Conservation (phyloP, 306 rosid genomes). For the Malus domestica region DNA sequence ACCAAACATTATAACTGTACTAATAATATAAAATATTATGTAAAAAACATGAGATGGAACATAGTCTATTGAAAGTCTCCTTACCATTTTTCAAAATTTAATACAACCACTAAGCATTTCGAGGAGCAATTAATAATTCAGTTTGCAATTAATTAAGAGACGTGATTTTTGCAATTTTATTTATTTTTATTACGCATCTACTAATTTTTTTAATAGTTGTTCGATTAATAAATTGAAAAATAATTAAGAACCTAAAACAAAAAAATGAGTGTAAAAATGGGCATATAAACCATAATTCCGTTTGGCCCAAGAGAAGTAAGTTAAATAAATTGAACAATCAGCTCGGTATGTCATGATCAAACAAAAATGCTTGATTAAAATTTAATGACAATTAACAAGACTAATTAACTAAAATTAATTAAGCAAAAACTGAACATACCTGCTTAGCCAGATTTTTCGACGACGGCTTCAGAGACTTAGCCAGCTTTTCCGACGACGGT, state of each 20-base stretch:
- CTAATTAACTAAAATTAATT: neutral
- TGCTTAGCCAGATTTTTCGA: neutral
- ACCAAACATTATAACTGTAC: neutral
- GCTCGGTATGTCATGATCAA: neutral
- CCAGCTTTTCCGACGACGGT: neutral
- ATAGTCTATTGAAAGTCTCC: too few species aligned
- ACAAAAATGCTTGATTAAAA: neutral
- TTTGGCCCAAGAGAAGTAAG: neutral
- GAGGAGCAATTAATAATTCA: neutral
- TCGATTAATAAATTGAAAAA: neutral
- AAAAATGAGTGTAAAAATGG: neutral
- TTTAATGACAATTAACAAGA: neutral
- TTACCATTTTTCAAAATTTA: too few species aligned
- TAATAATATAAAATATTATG: too few species aligned
- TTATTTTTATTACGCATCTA: too few species aligned
- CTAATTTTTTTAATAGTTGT: too few species aligned
- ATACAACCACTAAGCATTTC: neutral
- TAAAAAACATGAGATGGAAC: fast-evolving
- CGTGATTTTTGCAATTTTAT: neutral
- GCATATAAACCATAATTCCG: neutral
- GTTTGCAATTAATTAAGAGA: neutral
- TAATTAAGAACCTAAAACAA: neutral
- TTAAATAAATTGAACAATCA: neutral
- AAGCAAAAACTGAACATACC: neutral
- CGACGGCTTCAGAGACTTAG: neutral